Conservation (phyloP, 805 yeast species). For the Gaillardinia entomophila region DNA sequence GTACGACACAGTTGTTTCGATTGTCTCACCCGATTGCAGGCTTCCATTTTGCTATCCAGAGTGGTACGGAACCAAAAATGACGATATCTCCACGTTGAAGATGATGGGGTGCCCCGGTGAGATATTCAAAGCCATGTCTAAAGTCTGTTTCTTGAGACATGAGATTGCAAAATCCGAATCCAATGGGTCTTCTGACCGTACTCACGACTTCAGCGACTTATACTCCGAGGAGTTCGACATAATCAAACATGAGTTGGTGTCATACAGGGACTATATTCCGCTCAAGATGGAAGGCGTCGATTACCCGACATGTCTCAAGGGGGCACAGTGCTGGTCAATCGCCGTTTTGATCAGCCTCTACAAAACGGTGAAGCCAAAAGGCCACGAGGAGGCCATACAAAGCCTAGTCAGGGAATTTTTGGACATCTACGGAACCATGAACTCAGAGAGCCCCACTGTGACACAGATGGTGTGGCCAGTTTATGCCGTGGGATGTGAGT, state of each 20-base stretch:
- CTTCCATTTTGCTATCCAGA: conserved; percentile 46
- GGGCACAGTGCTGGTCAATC: conserved; percentile 56
- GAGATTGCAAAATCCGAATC: conserved; percentile 10
- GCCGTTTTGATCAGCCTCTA: conserved; percentile 25
- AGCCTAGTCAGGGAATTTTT: conserved; percentile 42
- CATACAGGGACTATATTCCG: conserved; percentile 43
- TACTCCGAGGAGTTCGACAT: conserved; percentile 21
- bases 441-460: conserved; percentile 40
- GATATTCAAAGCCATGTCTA: conserved; percentile 41
- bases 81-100: conserved; percentile 41
- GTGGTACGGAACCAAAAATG: conserved; percentile 46
- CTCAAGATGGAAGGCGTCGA: conserved; percentile 14
- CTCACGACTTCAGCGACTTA: no score
- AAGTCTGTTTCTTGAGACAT: conserved; percentile 37
- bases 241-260: conserved; percentile 29
- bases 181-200: no score
- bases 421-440: conserved; percentile 40
- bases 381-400: conserved; percentile 19
- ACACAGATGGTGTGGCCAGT: conserved; percentile 65
- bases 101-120: conserved; percentile 62
- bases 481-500: conserved; percentile 44
- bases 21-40: conserved; percentile 53
- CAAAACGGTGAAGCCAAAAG: conserved; percentile 20
- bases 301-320: conserved; percentile 38
- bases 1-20: conserved; percentile 54